Evolutionary conservation across 1,139 yeast genomes (phyloP).

Genomic region (Hyphopichia wangnamkhiaoensis): DNA sequence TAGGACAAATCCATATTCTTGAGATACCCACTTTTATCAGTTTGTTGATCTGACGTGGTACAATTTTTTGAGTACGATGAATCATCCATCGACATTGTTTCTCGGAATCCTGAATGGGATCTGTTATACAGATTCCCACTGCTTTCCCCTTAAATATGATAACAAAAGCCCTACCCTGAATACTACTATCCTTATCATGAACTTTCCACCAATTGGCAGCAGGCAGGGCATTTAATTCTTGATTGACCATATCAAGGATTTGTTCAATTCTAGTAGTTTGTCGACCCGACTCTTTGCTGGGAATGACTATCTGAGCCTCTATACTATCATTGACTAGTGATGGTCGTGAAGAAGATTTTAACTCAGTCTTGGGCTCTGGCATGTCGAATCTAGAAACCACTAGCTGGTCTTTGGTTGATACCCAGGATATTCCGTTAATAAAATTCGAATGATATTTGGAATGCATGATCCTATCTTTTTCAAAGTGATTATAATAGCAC

Average conservation of each 20-base stretch:
- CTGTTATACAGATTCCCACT: conserved; percentile 55
- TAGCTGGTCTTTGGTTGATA: background rate
- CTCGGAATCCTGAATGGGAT: conserved; percentile 23
- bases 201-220: conserved; percentile 52
- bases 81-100: conserved; percentile 52
- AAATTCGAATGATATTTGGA: conserved; percentile 47
- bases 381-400: background rate
- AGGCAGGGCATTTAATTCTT: conserved; percentile 57
- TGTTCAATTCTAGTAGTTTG: conserved; percentile 27
- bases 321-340: too few relatives aligned
- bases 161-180: conserved; percentile 49
- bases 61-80: conserved; percentile 29
- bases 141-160: conserved; percentile 41
- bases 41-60: conserved; percentile 33
- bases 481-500: conserved; percentile 51
- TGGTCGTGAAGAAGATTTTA: too few relatives aligned
- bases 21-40: conserved; percentile 55
- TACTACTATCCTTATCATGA: conserved; percentile 9
- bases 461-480: conserved; percentile 50
- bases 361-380: too few relatives aligned
- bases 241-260: conserved; percentile 52
- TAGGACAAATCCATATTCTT: conserved; percentile 61
- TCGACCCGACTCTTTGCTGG: conserved; percentile 16
- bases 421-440: conserved; percentile 51
- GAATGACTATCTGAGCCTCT: conserved; percentile 11